Evolutionary conservation across 2,329 filamentous ascomycete genomes (phyloP).

Genomic region (Microsporum canis): DNA sequence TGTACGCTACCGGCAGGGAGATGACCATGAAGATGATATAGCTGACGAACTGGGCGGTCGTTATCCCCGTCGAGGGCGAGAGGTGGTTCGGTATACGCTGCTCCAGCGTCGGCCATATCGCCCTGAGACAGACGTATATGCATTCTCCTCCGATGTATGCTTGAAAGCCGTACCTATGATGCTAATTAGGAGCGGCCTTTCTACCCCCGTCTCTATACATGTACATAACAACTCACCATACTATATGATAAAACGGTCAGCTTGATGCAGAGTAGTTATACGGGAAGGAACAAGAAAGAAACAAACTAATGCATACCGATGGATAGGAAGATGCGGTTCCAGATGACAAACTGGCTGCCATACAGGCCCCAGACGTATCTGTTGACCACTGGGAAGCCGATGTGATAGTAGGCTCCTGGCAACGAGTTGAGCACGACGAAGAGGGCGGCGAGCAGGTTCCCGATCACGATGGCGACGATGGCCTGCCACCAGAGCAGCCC

Average conservation of each 20-base stretch:
- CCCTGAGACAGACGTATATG: constrained; percentile 17
- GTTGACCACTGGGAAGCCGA: constrained; percentile 36
- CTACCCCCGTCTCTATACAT: not conserved
- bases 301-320: constrained; percentile 16
- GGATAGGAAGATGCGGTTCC: constrained; percentile 32
- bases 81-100: constrained; percentile 26
- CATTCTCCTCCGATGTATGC: constrained; percentile 29
- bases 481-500: constrained; percentile 27
- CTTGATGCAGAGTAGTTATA: not conserved
- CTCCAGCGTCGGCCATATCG: constrained; percentile 23
- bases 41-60: constrained; percentile 26
- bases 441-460: constrained; percentile 29
- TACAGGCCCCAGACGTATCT: constrained; percentile 35
- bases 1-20: constrained; percentile 33
- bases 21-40: constrained; percentile 30
- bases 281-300: not conserved
- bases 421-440: constrained; percentile 29
- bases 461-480: constrained; percentile 22
- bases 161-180: constrained; percentile 32
- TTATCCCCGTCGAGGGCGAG: constrained; percentile 24
- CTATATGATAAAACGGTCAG: not conserved
- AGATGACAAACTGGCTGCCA: constrained; percentile 31
- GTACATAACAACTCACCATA: not conserved
- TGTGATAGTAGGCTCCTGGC: constrained; percentile 34
- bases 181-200: not conserved